phyloP scores from a whole-genome alignment of 768 basidiomycete genomes.

The Agrocybe pediades region DNA sequence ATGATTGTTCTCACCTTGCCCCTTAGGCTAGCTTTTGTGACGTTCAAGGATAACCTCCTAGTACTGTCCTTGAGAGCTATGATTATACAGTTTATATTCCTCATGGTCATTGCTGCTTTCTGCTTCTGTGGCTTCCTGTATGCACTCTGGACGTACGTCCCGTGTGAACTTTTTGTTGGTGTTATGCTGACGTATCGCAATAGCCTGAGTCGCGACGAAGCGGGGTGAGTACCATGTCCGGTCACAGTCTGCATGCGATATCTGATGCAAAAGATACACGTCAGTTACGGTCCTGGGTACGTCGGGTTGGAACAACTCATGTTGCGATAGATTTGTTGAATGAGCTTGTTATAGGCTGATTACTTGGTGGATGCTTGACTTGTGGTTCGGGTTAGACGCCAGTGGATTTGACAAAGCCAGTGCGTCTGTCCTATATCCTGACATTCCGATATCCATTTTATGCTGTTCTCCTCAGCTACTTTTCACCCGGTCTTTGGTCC shows the following conservation, averaged over 20 bases:
- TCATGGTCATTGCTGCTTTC: slow-evolving; percentile 85
- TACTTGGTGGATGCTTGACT: slow-evolving; percentile 93
- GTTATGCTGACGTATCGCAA: not conserved
- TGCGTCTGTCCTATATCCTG: slow-evolving; percentile 36
- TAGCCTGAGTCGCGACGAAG: slow-evolving; percentile 65
- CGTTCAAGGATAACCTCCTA: slow-evolving; percentile 78
- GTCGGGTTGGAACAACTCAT: not conserved
- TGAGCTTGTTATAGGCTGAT: slow-evolving; percentile 39
- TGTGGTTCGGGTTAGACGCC: slow-evolving; percentile 96
- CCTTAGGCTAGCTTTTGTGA: slow-evolving; percentile 84
- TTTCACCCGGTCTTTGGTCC: slow-evolving; percentile 93
- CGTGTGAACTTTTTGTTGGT: not conserved
- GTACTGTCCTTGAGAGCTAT: slow-evolving; percentile 86
- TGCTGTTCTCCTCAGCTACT: slow-evolving; percentile 39
- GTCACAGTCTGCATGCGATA: no score
- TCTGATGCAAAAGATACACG: not conserved
- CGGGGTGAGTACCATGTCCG: slow-evolving; percentile 41
- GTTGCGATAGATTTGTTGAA: not conserved
- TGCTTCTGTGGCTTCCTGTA: slow-evolving; percentile 94
- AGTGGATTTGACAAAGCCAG: slow-evolving; percentile 83
- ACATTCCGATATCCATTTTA: not conserved
- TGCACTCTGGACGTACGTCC: slow-evolving; percentile 87
- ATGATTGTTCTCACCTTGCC: not conserved
- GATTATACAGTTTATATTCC: slow-evolving; percentile 84
- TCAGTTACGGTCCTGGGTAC: slow-evolving; percentile 34